These are phyloP conservation scores for Xerocomus amazonicus DNA, from an alignment of 1,284 basidiomycete species.

Conservation along the genomic window DNA sequence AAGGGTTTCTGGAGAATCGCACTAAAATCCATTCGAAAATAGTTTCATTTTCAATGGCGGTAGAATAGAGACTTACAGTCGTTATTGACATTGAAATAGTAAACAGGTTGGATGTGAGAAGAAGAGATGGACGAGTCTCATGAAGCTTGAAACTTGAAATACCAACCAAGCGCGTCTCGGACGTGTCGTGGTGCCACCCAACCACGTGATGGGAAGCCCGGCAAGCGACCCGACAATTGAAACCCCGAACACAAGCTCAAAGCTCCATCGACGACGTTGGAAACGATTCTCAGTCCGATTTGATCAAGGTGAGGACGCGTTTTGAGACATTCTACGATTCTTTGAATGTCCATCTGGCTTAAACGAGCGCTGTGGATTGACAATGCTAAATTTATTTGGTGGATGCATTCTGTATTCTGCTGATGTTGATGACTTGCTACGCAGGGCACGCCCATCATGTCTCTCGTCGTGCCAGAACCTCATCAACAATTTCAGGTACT, in stretches of 20 bases:
- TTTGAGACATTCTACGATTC: background rate
- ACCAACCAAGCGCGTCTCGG: slow-evolving; percentile 21
- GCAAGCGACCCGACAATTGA: slow-evolving; percentile 23
- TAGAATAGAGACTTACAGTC: slow-evolving; percentile 13
- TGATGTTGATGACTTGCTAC: slow-evolving; percentile 18
- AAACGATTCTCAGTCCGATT: slow-evolving; percentile 17
- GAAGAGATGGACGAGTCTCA: slow-evolving; percentile 13
- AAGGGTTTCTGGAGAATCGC: slow-evolving; percentile 35
- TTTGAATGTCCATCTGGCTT: background rate
- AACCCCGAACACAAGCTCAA: slow-evolving; percentile 21
- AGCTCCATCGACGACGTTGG: slow-evolving; percentile 12
- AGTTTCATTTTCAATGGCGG: no score
- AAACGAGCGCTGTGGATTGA: background rate
- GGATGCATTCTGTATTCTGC: slow-evolving; percentile 18
- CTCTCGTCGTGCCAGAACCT: slow-evolving; percentile 89
- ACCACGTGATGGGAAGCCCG: slow-evolving; percentile 26
- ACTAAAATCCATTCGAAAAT: slow-evolving; percentile 24
- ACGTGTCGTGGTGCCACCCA: slow-evolving; percentile 19
- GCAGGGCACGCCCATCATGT: slow-evolving; percentile 53
- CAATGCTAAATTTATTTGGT: slow-evolving; percentile 3
- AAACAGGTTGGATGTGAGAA: background rate
- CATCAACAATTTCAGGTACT: slow-evolving; percentile 89
- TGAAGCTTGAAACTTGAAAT: slow-evolving; percentile 17
- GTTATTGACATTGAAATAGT: slow-evolving; percentile 31
- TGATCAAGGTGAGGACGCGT: slow-evolving; percentile 26